Evolutionary conservation across 208 protist species (phyloP).

Genomic region (Endotrypanum monterogeii): DNA sequence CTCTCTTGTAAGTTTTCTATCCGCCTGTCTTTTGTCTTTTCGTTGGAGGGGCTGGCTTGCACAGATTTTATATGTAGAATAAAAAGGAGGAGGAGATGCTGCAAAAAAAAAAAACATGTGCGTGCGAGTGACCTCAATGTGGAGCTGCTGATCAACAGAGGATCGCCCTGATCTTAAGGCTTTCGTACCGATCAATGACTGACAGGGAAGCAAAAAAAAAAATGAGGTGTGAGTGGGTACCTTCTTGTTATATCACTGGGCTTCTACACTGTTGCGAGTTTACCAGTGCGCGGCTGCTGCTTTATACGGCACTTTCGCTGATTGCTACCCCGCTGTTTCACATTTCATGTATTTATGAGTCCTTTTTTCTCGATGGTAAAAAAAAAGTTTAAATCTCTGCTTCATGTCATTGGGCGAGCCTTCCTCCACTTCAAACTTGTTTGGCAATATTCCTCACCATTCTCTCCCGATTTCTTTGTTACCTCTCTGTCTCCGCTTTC

Average conservation of each 20-base stretch:
- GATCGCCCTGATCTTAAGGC: neutral
- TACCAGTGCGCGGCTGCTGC: neutral
- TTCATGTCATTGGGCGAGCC: no score
- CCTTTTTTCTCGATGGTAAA: slow-evolving; percentile 4
- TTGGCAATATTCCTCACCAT: slow-evolving; percentile 4
- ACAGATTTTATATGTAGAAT: neutral
- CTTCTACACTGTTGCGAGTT: neutral
- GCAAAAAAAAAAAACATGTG: neutral
- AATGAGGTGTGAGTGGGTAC: no score
- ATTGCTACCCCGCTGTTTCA: neutral
- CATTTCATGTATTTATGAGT: neutral
- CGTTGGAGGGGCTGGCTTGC: neutral
- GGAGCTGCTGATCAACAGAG: neutral
- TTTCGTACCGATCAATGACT: neutral
- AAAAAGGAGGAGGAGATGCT: no score
- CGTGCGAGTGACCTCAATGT: neutral
- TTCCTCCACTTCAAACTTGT: neutral
- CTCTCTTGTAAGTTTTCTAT: neutral
- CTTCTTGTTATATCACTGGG: neutral
- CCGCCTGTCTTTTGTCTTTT: neutral
- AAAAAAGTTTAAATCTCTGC: no score
- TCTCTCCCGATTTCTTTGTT: neutral
- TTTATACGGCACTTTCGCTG: neutral
- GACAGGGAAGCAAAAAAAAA: no score
- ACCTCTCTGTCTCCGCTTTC: slow-evolving; percentile 11